Base-by-base conservation (phyloP, 169 alveolate genomes). In the Plasmodium falciparum region DNA sequence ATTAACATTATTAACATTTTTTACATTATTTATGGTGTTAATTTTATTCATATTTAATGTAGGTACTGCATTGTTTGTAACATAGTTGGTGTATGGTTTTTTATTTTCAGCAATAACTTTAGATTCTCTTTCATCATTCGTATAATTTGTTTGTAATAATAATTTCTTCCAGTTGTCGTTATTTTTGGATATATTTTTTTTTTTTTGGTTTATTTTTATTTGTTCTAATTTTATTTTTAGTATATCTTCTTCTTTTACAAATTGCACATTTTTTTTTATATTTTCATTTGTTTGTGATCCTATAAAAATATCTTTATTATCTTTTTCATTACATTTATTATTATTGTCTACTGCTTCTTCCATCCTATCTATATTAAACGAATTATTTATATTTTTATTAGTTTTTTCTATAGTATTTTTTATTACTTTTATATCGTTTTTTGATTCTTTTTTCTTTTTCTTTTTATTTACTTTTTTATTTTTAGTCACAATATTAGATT, bases 381-480 rank as follows among this genome's bases (percentile, higher is more conserved):
- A 47, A 65, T 63, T 76, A 56, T 76, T 62, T 45, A 58, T 15
- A 33, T 29, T 65, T 39, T 76, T 76, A 76, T 76, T 76, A 33
- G 76, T 63, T 63, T 54, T 76, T 43, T 76, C 89, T 76, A 76
- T 33, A 15, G 61, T 43, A 69, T 49, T 76, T 47, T 24, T 74
- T 61, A 39, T 15, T 62, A 52, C 63, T 61, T 20, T 50, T 52
- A 52, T 52, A 49, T 47, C 49, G 26, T 11, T 75, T 75, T 75
- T 75, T 22, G 20, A 59, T 45, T 45, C 12, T 26, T 29, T 74
- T 29, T 76, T 63, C 3, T 66, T 43, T 69, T 22, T 69, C 63
- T 47, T 65, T 76, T 63, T 76, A 67, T 63, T 43, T 24, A 65
- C 66, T 65, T 76, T 76, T 76, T 76, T 76, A 17, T 74, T 63